Evolutionary conservation across 257 asterid species (phyloP).

Genomic region (Echium plantagineum): DNA sequence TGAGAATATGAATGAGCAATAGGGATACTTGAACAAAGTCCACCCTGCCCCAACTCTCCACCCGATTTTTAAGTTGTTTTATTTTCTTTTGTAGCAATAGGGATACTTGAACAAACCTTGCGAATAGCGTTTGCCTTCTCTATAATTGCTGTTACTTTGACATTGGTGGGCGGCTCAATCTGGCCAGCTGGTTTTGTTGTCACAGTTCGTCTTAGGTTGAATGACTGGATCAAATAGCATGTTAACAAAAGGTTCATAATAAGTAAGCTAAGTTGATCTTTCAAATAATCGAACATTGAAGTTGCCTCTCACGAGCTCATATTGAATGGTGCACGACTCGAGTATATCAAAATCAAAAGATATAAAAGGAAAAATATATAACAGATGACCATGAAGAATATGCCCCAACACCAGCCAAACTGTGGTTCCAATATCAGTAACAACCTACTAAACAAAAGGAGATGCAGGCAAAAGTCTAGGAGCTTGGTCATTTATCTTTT

Average conservation of each 20-base stretch:
- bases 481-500: no score
- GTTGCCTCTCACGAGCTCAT: neutral
- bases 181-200: constrained; percentile 40
- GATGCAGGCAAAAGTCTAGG: no score
- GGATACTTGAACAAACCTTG: constrained; percentile 37
- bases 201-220: constrained; percentile 63
- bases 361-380: no score
- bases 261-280: constrained; percentile 3
- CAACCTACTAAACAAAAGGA: no score
- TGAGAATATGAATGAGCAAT: neutral
- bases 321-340: neutral
- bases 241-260: constrained; percentile 2
- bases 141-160: constrained; percentile 70
- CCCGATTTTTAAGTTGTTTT: neutral
- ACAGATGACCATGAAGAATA: no score
- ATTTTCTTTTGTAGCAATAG: constrained; percentile 6
- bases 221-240: constrained; percentile 42
- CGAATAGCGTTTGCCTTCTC: constrained; percentile 89
- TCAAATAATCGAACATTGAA: neutral
- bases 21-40: no score
- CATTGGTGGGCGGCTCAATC: constrained; percentile 33
- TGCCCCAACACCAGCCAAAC: no score
- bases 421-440: no score
- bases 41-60: no score
- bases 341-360: no score